Conservation (phyloP, 73 alveolate species). For the Diophrys sp. region DNA sequence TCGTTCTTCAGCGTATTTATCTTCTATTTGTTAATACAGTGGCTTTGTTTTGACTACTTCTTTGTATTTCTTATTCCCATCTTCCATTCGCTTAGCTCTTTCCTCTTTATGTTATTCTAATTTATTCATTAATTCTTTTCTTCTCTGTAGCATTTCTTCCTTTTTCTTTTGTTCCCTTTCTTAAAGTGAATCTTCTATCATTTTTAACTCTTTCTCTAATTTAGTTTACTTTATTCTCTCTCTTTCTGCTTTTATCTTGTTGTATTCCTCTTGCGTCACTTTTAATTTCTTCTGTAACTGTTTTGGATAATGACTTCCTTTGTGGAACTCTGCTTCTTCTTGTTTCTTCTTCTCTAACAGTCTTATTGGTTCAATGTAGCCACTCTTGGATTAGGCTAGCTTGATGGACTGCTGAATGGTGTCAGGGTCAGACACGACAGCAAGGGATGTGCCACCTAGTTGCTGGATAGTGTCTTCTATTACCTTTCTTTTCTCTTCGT, state of each 20-base stretch:
- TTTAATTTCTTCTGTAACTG: neutral
- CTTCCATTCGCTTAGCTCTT: neutral
- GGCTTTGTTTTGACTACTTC: constrained; percentile 34
- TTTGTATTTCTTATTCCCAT: constrained; percentile 16
- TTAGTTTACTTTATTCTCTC: constrained; percentile 16
- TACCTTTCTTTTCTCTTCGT: neutral
- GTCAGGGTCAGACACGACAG: too few relatives aligned
- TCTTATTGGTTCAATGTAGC: neutral
- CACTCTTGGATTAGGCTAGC: neutral
- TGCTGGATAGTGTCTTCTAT: neutral
- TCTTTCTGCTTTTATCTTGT: neutral
- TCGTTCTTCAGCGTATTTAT: constrained; percentile 24
- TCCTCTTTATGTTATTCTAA: constrained; percentile 11
- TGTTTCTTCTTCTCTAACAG: neutral
- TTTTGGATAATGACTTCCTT: neutral
- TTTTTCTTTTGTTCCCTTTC: constrained; percentile 7
- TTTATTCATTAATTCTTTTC: neutral
- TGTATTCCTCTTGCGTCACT: neutral
- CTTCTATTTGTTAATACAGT: constrained; percentile 33
- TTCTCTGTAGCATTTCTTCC: constrained; percentile 11
- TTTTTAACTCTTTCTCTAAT: constrained; percentile 29
- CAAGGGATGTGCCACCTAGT: too few relatives aligned
- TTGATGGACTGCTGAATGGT: neutral
- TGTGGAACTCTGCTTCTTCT: neutral
- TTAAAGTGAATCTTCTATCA: constrained; percentile 11